Evolutionary conservation across 164 flowering plant genomes (phyloP).

Genomic region (Umbilicus rupestris): DNA sequence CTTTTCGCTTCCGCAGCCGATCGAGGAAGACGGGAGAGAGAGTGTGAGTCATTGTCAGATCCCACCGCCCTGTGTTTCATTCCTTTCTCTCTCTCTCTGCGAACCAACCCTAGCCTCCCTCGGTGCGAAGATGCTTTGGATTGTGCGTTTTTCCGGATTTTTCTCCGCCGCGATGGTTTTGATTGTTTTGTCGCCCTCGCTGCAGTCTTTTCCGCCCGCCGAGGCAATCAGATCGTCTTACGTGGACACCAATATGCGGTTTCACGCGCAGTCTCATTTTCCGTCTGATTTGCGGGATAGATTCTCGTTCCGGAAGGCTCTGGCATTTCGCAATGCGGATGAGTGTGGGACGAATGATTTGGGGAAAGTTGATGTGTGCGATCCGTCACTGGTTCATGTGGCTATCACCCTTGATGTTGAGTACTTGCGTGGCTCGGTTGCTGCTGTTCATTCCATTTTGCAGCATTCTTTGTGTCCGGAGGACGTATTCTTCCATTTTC

Average conservation of each 20-base stretch:
- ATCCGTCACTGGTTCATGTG: conserved; percentile 68
- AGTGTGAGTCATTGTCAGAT: no score
- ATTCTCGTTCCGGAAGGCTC: background rate
- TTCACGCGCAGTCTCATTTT: background rate
- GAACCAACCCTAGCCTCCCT: no score
- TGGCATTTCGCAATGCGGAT: background rate
- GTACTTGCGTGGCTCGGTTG: conserved; percentile 80
- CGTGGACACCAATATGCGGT: background rate
- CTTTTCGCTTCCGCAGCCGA: no score
- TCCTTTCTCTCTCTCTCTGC: no score
- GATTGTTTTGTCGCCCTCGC: background rate
- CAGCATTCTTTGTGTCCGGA: conserved; percentile 68
- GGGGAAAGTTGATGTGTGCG: conserved; percentile 31
- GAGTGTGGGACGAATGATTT: background rate
- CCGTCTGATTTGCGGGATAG: background rate
- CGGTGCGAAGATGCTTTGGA: background rate
- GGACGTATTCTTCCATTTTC: conserved; percentile 67
- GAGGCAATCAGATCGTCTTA: background rate
- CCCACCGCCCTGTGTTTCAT: no score
- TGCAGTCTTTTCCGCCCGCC: background rate
- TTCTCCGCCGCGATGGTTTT: background rate
- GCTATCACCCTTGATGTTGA: conserved; percentile 74
- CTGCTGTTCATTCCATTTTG: conserved; percentile 74
- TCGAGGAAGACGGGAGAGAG: no score
- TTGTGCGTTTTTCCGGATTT: background rate